Evolutionary conservation across 2,329 filamentous ascomycete genomes (phyloP).

Genomic region (Cladosporium colombiae): DNA sequence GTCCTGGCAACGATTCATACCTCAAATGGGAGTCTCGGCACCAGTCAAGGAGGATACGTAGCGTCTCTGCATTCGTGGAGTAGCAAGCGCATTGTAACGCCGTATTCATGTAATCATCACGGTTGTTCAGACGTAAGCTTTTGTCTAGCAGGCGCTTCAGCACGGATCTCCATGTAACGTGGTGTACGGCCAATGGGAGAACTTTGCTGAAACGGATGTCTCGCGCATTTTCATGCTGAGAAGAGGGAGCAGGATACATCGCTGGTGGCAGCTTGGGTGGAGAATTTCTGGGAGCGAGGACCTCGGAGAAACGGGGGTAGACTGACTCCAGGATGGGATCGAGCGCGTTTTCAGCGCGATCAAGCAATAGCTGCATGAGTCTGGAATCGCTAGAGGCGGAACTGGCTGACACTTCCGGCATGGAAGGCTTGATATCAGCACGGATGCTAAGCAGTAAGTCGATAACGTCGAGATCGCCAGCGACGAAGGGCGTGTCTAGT

Average conservation of each 20-base stretch:
- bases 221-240: background rate
- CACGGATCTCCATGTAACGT: background rate
- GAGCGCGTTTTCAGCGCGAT: background rate
- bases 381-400: background rate
- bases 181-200: background rate
- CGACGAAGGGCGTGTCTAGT: background rate
- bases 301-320: background rate
- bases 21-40: background rate
- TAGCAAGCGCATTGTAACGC: background rate
- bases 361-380: background rate
- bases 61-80: background rate
- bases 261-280: background rate
- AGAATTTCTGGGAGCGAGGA: background rate
- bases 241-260: background rate
- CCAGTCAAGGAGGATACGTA: background rate
- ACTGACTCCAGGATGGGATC: background rate
- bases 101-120: background rate
- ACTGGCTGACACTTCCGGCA: background rate
- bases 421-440: background rate
- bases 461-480: background rate
- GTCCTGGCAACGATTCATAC: too few species aligned
- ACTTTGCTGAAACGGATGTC: background rate
- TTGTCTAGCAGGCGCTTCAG: background rate
- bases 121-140: background rate
- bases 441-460: background rate